A percentile compares a stretch with the other conserved stretches of the same genome.
phyloP scores from a whole-genome alignment of 805 yeast genomes.

The Tetrapisispora fleetii region DNA sequence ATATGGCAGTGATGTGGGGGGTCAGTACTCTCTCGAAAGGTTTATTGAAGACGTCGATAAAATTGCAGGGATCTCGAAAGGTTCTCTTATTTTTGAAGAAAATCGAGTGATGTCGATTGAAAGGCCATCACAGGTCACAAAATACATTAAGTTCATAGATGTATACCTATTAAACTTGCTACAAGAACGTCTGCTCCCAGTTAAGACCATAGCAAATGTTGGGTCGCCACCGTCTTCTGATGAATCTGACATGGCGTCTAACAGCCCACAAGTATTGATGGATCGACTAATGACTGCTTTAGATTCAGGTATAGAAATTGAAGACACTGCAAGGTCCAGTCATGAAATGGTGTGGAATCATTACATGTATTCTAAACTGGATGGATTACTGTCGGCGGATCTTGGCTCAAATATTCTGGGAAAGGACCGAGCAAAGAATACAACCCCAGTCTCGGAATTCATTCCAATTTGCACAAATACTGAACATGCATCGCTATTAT shows the following conservation, averaged over 20 bases:
- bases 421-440: slow-evolving; percentile 18
- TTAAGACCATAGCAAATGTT: too few species aligned
- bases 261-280: background rate
- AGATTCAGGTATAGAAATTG: background rate
- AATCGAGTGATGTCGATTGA: background rate
- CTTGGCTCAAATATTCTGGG: slow-evolving; percentile 20
- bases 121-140: background rate
- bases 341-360: slow-evolving; percentile 1
- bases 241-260: too few species aligned
- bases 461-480: slow-evolving; percentile 20
- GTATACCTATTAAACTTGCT: slow-evolving; percentile 13
- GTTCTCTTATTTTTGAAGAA: slow-evolving; percentile 10
- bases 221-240: too few species aligned
- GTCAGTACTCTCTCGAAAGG: background rate
- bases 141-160: slow-evolving; percentile 15
- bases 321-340: background rate
- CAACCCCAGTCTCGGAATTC: slow-evolving; percentile 10
- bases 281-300: background rate
- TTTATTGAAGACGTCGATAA: slow-evolving; percentile 10
- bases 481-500: slow-evolving; percentile 14
- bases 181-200: slow-evolving; percentile 3
- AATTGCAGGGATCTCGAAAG: slow-evolving; percentile 10
- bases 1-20: background rate
- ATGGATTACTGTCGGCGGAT: slow-evolving; percentile 10
- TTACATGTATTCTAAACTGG: slow-evolving; percentile 7